Evolutionary conservation across 106 monocot species (phyloP).

Genomic region (Dendrobium officinale): DNA sequence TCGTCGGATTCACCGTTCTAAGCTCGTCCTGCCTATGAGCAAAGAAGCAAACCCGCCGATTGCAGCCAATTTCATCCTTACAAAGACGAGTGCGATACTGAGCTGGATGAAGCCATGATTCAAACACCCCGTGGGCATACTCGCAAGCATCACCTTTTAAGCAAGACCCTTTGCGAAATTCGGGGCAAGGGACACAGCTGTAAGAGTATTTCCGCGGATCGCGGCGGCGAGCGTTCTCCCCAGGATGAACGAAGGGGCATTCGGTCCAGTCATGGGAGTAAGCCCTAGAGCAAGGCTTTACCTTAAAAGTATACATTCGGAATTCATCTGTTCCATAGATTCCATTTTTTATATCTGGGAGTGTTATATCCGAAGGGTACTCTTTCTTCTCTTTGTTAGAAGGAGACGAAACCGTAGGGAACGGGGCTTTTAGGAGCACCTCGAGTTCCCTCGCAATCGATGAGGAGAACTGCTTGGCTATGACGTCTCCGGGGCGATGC

Average conservation of each 20-base stretch:
- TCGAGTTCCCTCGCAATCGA: conserved; percentile 21
- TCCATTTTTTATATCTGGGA: conserved; percentile 64
- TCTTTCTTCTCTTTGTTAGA: conserved; percentile 28
- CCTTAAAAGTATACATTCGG: conserved; percentile 69
- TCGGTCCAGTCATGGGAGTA: conserved; percentile 80
- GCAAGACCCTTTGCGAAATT: conserved; percentile 70
- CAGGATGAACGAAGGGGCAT: conserved; percentile 70
- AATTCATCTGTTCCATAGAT: conserved; percentile 67
- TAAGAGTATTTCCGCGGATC: conserved; percentile 53
- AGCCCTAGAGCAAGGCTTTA: conserved; percentile 58
- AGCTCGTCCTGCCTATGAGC: conserved; percentile 66
- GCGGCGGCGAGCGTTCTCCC: conserved; percentile 66
- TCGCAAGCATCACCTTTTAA: conserved; percentile 59
- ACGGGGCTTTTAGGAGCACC: conserved; percentile 14
- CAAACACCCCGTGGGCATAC: conserved; percentile 73
- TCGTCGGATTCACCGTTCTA: conserved; percentile 23
- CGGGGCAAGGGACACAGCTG: conserved; percentile 63
- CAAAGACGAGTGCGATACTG: conserved; percentile 59
- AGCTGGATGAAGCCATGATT: conserved; percentile 58
- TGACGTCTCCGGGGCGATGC: conserved; percentile 36
- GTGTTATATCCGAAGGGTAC: conserved; percentile 40
- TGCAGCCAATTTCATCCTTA: conserved; percentile 49
- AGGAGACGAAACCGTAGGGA: conserved; percentile 12
- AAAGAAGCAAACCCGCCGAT: conserved; percentile 57
- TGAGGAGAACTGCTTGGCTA: conserved; percentile 12